Conservation (phyloP, 1,284 basidiomycete genomes). For the Malassezia sympodialis region DNA sequence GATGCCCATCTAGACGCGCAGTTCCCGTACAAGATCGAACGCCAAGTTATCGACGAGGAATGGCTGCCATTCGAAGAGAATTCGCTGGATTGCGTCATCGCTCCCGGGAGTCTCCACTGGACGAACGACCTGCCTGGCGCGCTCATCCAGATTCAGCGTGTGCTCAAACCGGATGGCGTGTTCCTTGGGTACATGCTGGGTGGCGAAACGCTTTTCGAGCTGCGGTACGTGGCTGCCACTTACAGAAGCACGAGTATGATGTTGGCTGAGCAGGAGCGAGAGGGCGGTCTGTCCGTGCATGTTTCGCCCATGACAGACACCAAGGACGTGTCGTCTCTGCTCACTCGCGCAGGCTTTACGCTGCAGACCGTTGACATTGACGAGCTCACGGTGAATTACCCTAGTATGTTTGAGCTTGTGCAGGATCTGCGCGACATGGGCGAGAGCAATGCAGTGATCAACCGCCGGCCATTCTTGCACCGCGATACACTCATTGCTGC, state of each 20-base stretch:
- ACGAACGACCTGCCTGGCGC: slow-evolving; percentile 93
- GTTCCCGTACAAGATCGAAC: slow-evolving; percentile 34
- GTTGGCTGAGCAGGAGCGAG: slow-evolving; percentile 82
- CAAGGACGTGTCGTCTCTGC: slow-evolving; percentile 56
- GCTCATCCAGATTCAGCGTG: slow-evolving; percentile 76
- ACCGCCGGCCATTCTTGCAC: slow-evolving; percentile 57
- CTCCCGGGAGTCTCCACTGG: slow-evolving; percentile 88
- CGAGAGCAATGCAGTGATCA: slow-evolving; percentile 78
- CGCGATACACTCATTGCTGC: slow-evolving; percentile 84
- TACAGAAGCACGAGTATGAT: slow-evolving; percentile 63
- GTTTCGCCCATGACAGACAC: slow-evolving; percentile 96
- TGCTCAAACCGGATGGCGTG: slow-evolving; percentile 79
- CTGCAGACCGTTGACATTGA: slow-evolving; percentile 90
- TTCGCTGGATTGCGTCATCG: slow-evolving; percentile 83
- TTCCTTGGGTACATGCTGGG: slow-evolving; percentile 91
- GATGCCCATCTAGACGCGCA: slow-evolving; percentile 30
- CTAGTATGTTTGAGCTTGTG: slow-evolving; percentile 90
- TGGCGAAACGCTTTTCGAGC: slow-evolving; percentile 90
- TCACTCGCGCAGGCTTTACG: slow-evolving; percentile 84
- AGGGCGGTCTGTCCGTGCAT: slow-evolving; percentile 88
- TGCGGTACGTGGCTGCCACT: slow-evolving; percentile 52
- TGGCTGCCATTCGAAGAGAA: slow-evolving; percentile 55
- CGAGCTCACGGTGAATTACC: slow-evolving; percentile 81
- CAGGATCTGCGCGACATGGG: slow-evolving; percentile 92
- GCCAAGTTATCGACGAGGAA: slow-evolving; percentile 41